phyloP scores from a whole-genome alignment of 2,329 filamentous ascomycete genomes.

The Diaporthe destruens region DNA sequence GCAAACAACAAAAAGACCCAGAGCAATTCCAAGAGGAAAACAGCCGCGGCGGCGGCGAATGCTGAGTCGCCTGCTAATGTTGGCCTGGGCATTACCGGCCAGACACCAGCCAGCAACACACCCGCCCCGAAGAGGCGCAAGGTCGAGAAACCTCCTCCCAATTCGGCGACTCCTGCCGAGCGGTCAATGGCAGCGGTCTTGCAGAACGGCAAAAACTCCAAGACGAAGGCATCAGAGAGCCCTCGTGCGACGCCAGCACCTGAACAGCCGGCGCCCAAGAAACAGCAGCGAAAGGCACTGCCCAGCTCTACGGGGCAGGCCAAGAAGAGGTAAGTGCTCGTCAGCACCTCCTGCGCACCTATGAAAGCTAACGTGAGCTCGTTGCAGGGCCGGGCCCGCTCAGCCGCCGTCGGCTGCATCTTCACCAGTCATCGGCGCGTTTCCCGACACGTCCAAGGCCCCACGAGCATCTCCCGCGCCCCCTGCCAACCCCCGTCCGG shows the following conservation, averaged over 20 bases:
- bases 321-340: slow-evolving; percentile 79
- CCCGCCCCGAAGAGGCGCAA: slow-evolving; percentile 82
- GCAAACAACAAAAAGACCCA: slow-evolving; percentile 70
- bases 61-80: slow-evolving; percentile 52
- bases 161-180: slow-evolving; percentile 69
- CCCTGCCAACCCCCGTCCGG: slow-evolving; percentile 67
- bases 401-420: slow-evolving; percentile 78
- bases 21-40: slow-evolving; percentile 74
- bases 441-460: slow-evolving; percentile 70
- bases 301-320: slow-evolving; percentile 75
- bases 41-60: slow-evolving; percentile 54
- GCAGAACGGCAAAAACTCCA: slow-evolving; percentile 60
- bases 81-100: slow-evolving; percentile 76
- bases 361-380: slow-evolving; percentile 49
- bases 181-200: slow-evolving; percentile 74
- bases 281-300: slow-evolving; percentile 72
- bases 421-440: slow-evolving; percentile 79
- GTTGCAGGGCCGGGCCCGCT: slow-evolving; percentile 39
- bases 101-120: slow-evolving; percentile 61
- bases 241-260: slow-evolving; percentile 76
- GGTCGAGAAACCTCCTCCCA: slow-evolving; percentile 77
- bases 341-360: slow-evolving; percentile 32
- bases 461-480: slow-evolving; percentile 72
- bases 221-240: slow-evolving; percentile 70
- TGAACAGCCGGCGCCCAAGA: slow-evolving; percentile 74